A percentile compares a stretch with the other conserved stretches of the same genome.
Evolutionary conservation across 768 basidiomycete genomes (phyloP).

Genomic region (Rhizopogon roseolus): DNA sequence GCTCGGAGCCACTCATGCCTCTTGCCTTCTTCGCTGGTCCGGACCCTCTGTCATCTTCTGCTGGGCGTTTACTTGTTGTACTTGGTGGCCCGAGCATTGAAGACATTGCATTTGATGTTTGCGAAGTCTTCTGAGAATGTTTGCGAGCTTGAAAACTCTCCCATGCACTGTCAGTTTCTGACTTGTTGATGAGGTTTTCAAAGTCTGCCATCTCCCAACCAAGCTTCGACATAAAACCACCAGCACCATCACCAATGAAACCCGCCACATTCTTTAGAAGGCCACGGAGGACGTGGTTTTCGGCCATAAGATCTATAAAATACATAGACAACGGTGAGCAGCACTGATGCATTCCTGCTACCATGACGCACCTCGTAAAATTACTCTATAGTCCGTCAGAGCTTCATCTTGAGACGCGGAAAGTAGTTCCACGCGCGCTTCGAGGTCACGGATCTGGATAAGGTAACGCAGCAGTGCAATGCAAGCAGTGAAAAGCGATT

Average conservation of each 20-base stretch:
- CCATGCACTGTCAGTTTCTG: constrained; percentile 92
- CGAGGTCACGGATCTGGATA: constrained; percentile 84
- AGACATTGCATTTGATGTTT: constrained; percentile 23
- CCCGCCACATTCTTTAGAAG: constrained; percentile 69
- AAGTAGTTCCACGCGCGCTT: constrained; percentile 91
- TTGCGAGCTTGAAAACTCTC: constrained; percentile 82
- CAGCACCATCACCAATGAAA: constrained; percentile 87
- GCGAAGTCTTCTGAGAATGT: constrained; percentile 24
- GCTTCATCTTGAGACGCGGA: constrained; percentile 92
- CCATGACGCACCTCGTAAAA: constrained; percentile 58
- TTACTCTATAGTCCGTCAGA: constrained; percentile 74
- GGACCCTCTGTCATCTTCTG: constrained; percentile 24
- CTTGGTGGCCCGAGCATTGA: constrained; percentile 25
- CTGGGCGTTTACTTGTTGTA: constrained; percentile 15
- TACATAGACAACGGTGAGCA: constrained; percentile 4
- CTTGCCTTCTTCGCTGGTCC: constrained; percentile 50
- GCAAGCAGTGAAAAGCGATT: too few relatives aligned
- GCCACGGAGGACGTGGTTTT: constrained; percentile 80
- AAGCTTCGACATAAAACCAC: constrained; percentile 70
- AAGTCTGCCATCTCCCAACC: constrained; percentile 79
- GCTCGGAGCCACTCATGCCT: constrained; percentile 32
- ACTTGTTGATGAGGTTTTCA: constrained; percentile 74
- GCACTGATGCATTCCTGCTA: not conserved
- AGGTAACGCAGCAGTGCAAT: not conserved
- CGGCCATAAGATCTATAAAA: constrained; percentile 72